Evolutionary conservation across 345 rosid species (phyloP), one percentile per base, ranked within the genome.

Genomic region (Brassica cretica): DNA sequence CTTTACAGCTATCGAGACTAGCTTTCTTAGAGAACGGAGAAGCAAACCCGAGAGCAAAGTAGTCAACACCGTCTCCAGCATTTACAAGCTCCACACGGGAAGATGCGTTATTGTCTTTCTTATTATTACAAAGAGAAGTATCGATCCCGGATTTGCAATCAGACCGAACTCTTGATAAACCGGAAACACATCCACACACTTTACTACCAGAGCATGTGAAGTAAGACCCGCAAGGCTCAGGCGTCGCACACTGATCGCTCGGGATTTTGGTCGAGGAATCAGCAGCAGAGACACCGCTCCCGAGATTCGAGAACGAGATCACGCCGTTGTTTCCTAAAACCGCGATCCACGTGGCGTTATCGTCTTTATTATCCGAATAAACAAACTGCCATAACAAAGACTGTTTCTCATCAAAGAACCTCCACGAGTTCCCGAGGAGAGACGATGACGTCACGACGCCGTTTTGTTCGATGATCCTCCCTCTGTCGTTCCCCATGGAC

Each of bases 361-460:
- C 83, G 68, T 86, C 83, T 30, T 59, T 71, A 60, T 9, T 49
- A 4, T 69, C 85, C 0, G 91, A 32, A 70, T 84, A 77, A 7
- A 74, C 15, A 78, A 87, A 95, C 53, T 90, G 98, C 88, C 82
- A 89, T 44, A 87, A 65, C 16, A 93, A 58, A 35, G 49, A 81
- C 70, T 80, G 85, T 77, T 78, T 83, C 49, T 67, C 35, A 67
- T 90, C 98, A 68, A 85, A 93, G 77, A 95, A 87, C 39, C 82
- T 83, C 99, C 99, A 95, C 3, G 99, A 90, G 78, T 89, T 95
- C n/a, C 76, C 88, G 51, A 67, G 29, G 11, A 91, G 64, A 7
- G 93, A 79, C 7, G 98, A 90, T 1, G 25, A 66, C 30, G 78
- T 72, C 44, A 87, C 88, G 3, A 41, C 64, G 5, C 88, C 90